Conservation (phyloP, 805 yeast genomes). For the Saccharomycopsis vini region DNA sequence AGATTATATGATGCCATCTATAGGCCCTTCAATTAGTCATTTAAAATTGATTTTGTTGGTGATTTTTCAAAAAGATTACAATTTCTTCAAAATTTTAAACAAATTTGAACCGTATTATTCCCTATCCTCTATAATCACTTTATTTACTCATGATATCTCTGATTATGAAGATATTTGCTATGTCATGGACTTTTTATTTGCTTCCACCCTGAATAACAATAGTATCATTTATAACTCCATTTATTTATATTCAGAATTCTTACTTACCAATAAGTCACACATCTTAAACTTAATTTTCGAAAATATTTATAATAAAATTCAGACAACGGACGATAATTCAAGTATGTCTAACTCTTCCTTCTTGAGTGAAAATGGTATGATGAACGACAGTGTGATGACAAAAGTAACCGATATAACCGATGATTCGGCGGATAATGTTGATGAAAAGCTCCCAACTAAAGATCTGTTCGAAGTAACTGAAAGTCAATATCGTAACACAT, state of each 20-base stretch:
- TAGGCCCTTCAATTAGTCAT: conserved; percentile 59
- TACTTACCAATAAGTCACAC: conserved; percentile 37
- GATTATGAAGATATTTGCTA: conserved; percentile 40
- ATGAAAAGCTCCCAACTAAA: no score
- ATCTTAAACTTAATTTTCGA: conserved; percentile 29
- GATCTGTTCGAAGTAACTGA: background rate
- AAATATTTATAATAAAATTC: conserved; percentile 6
- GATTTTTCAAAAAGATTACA: conserved; percentile 39
- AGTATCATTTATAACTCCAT: conserved; percentile 38
- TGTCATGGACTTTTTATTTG: conserved; percentile 63
- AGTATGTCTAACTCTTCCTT: conserved; percentile 6
- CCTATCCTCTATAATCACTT: conserved; percentile 66
- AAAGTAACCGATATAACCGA: conserved; percentile 1
- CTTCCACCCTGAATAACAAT: conserved; percentile 34
- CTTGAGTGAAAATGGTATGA: conserved; percentile 15
- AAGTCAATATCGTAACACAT: conserved; percentile 10
- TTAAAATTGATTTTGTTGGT: conserved; percentile 58
- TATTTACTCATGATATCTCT: conserved; percentile 64
- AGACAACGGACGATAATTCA: background rate
- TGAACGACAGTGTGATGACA: conserved; percentile 11
- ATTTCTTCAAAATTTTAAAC: conserved; percentile 29
- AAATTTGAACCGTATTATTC: conserved; percentile 56
- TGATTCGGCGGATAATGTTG: background rate
- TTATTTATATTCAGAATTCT: conserved; percentile 52
- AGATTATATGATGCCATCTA: conserved; percentile 74